Evolutionary conservation across 2,329 filamentous ascomycete genomes (phyloP).

Genomic region (Cercospora citrullina): DNA sequence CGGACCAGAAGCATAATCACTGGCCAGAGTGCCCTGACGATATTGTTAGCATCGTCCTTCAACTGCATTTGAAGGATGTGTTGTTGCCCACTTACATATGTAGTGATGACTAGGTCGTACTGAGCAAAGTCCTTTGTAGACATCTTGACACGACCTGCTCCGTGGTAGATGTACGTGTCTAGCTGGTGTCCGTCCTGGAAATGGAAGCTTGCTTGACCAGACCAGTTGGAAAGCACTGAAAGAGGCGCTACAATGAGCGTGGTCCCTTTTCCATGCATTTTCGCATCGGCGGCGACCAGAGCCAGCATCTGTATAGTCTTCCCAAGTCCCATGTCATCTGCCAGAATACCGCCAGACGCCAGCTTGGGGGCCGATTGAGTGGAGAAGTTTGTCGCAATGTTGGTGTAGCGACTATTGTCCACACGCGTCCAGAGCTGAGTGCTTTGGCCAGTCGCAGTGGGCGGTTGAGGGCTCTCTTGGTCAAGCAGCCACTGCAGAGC

Average conservation of each 20-base stretch:
- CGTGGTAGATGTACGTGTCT: constrained; percentile 73
- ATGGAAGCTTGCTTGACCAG: constrained; percentile 73
- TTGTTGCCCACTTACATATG: constrained; percentile 52
- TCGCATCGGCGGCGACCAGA: constrained; percentile 63
- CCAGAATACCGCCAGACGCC: constrained; percentile 78
- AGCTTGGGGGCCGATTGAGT: constrained; percentile 59
- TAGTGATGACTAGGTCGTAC: constrained; percentile 79
- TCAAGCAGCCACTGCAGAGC: constrained; percentile 78
- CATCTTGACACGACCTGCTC: constrained; percentile 58
- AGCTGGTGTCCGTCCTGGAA: constrained; percentile 63
- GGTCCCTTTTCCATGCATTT: constrained; percentile 48
- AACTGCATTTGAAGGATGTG: neutral
- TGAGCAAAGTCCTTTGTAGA: constrained; percentile 57
- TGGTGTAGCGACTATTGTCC: constrained; percentile 55
- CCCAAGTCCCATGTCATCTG: constrained; percentile 90
- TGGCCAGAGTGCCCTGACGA: constrained; percentile 61
- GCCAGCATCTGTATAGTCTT: constrained; percentile 88
- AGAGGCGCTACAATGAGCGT: constrained; percentile 82
- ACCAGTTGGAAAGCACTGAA: constrained; percentile 89
- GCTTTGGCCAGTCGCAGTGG: constrained; percentile 60
- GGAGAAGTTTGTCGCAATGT: constrained; percentile 71
- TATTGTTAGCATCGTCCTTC: neutral
- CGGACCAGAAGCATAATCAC: constrained; percentile 59
- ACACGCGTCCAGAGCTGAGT: constrained; percentile 76
- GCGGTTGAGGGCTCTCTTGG: constrained; percentile 70